Percentiles rank a stretch among this genome's conserved stretches.
Evolutionary conservation across 2,329 filamentous ascomycete genomes (phyloP).

Genomic region (Dactylellina sp.): DNA sequence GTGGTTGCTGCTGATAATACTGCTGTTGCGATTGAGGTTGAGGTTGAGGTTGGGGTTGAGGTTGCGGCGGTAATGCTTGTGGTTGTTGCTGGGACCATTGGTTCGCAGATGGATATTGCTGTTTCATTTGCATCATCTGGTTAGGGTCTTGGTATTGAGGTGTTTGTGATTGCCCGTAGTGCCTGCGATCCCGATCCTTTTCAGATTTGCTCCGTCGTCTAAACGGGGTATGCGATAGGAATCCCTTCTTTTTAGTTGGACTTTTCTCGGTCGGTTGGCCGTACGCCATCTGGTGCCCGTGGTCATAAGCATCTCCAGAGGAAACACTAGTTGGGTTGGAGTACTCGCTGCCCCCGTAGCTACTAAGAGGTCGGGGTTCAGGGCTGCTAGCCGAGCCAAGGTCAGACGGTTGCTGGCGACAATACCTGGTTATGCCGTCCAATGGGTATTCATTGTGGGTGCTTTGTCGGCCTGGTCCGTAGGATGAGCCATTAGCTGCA

Average conservation of each 20-base stretch:
- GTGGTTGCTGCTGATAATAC: slow-evolving; percentile 32
- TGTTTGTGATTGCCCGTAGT: slow-evolving; percentile 60
- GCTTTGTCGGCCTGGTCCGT: slow-evolving; percentile 47
- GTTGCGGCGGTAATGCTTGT: slow-evolving; percentile 15
- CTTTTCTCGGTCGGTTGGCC: slow-evolving; percentile 77
- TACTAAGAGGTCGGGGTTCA: slow-evolving; percentile 77
- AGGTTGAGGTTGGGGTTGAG: slow-evolving; percentile 23
- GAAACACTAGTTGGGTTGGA: slow-evolving; percentile 76
- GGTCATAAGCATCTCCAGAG: slow-evolving; percentile 55
- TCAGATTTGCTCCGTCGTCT: slow-evolving; percentile 88
- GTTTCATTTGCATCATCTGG: slow-evolving; percentile 37
- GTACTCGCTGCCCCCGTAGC: slow-evolving; percentile 89
- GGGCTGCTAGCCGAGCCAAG: slow-evolving; percentile 76
- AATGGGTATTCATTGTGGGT: slow-evolving; percentile 94
- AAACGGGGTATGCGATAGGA: slow-evolving; percentile 94
- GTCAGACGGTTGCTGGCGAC: slow-evolving; percentile 74
- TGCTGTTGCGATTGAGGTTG: slow-evolving; percentile 35
- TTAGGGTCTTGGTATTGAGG: slow-evolving; percentile 61
- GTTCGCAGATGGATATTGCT: slow-evolving; percentile 25
- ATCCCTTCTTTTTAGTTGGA: slow-evolving; percentile 80
- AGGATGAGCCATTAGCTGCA: slow-evolving; percentile 28
- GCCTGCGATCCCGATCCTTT: slow-evolving; percentile 55
- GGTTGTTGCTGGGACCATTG: slow-evolving; percentile 34
- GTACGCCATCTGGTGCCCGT: slow-evolving; percentile 78
- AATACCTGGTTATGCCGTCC: slow-evolving; percentile 98